Conservation (phyloP, 1,139 yeast species). For the Suhomyces maxii region DNA sequence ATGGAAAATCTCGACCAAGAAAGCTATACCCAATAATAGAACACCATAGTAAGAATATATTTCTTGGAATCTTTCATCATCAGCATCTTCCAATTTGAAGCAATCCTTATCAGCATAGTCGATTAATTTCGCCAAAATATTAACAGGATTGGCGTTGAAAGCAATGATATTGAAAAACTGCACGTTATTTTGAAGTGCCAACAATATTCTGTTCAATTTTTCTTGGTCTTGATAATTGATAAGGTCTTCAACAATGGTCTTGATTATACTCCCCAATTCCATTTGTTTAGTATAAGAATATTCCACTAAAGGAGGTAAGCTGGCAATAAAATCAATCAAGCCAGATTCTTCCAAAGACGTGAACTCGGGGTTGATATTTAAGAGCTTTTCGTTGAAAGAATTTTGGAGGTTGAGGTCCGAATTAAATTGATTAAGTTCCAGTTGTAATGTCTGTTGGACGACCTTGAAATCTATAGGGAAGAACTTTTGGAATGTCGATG, state of each 20-base stretch:
- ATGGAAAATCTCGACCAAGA: constrained; percentile 46
- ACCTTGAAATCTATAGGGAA: constrained; percentile 39
- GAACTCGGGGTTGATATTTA: constrained; percentile 53
- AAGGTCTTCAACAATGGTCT: constrained; percentile 38
- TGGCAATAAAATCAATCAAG: constrained; percentile 36
- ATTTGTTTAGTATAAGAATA: constrained; percentile 39
- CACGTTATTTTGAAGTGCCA: constrained; percentile 44
- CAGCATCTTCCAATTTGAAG: constrained; percentile 45
- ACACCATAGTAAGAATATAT: constrained; percentile 68
- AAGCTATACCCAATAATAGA: constrained; percentile 50
- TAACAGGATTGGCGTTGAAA: constrained; percentile 26
- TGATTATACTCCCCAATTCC: constrained; percentile 38
- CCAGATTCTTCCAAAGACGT: constrained; percentile 55
- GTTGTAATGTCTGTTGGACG: constrained; percentile 22
- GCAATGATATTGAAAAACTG: constrained; percentile 45
- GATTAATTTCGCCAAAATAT: constrained; percentile 29
- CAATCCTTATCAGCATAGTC: constrained; percentile 36
- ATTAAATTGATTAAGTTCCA: constrained; percentile 12
- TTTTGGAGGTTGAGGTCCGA: constrained; percentile 10
- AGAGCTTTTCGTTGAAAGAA: constrained; percentile 33
- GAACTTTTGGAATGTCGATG: constrained; percentile 43
- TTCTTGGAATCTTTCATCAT: constrained; percentile 64
- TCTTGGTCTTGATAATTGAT: constrained; percentile 40
- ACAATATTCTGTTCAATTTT: constrained; percentile 50
- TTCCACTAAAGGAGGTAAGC: constrained; percentile 29